These are phyloP conservation scores for Grosmannia huntii DNA, from an alignment of 2,329 filamentous ascomycete species.

Conservation along the genomic window DNA sequence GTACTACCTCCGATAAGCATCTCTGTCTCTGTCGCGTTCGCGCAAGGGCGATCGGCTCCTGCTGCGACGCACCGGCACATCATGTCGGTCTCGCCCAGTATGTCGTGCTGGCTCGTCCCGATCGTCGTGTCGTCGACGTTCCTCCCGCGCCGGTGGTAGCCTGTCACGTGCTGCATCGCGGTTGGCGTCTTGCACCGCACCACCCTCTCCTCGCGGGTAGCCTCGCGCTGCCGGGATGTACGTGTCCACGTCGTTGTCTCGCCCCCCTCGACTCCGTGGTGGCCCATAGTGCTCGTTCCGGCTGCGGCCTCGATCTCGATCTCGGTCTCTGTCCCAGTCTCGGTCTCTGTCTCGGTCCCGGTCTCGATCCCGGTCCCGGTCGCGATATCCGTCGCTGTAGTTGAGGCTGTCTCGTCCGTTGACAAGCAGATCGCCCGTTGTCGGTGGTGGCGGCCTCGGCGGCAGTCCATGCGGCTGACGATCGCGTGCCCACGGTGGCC, in stretches of 20 bases:
- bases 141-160: slow-evolving; percentile 21
- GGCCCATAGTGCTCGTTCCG: slow-evolving; percentile 2
- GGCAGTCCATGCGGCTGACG: slow-evolving; percentile 29
- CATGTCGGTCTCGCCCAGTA: slow-evolving; percentile 14
- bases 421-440: slow-evolving; percentile 24
- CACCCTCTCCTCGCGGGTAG: neutral
- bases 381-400: slow-evolving; percentile 29
- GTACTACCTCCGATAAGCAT: slow-evolving; percentile 1
- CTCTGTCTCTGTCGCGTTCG: slow-evolving; percentile 2
- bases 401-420: slow-evolving; percentile 23
- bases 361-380: slow-evolving; percentile 19
- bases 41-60: slow-evolving; percentile 30
- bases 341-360: slow-evolving; percentile 20
- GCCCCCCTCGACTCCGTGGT: slow-evolving; percentile 12
- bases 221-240: slow-evolving; percentile 36
- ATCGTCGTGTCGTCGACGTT: slow-evolving; percentile 26
- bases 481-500: slow-evolving; percentile 44
- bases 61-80: slow-evolving; percentile 27
- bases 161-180: slow-evolving; percentile 5
- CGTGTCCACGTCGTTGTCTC: slow-evolving; percentile 25
- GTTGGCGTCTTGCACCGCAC: neutral
- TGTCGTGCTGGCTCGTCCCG: slow-evolving; percentile 23
- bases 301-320: slow-evolving; percentile 10
- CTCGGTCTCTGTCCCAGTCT: slow-evolving; percentile 19
- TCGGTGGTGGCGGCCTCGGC: slow-evolving; percentile 38